phyloP scores from a whole-genome alignment of 1,284 basidiomycete species.

The Fomitiporia mediterranea region DNA sequence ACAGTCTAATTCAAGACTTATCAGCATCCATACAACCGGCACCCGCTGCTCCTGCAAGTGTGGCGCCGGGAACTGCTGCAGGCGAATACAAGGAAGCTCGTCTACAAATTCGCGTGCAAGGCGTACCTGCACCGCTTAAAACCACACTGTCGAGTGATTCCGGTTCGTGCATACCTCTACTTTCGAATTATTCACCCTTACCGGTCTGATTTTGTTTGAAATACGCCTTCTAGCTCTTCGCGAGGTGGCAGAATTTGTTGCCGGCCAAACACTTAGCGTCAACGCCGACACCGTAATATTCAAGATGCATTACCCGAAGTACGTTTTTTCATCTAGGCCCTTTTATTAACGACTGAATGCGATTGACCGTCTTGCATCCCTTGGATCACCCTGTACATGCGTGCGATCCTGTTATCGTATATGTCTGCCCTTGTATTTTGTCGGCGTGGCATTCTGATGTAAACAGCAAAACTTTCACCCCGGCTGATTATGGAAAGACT shows the following conservation, averaged over 20 bases:
- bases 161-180: constrained; percentile 44
- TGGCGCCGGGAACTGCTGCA: constrained; percentile 58
- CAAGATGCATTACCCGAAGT: constrained; percentile 82
- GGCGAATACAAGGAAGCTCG: constrained; percentile 81
- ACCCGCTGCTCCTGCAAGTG: constrained; percentile 34
- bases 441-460: not conserved
- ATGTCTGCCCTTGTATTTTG: not conserved
- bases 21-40: constrained; percentile 11
- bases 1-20: too few species aligned
- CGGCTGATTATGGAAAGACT: constrained; percentile 60
- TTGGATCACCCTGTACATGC: not conserved
- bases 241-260: constrained; percentile 84
- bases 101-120: constrained; percentile 78
- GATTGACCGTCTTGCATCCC: not conserved
- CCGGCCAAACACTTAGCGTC: constrained; percentile 63
- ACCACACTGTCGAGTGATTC: constrained; percentile 77
- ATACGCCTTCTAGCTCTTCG: constrained; percentile 56
- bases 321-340: constrained; percentile 25
- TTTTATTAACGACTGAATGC: not conserved
- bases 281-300: constrained; percentile 74
- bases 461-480: constrained; percentile 62
- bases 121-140: constrained; percentile 74
- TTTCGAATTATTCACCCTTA: not conserved
- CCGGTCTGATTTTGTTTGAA: constrained; percentile 5
- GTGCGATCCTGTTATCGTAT: not conserved